Conservation (phyloP, 2,329 filamentous ascomycete genomes). For the Rutstroemia sp. region DNA sequence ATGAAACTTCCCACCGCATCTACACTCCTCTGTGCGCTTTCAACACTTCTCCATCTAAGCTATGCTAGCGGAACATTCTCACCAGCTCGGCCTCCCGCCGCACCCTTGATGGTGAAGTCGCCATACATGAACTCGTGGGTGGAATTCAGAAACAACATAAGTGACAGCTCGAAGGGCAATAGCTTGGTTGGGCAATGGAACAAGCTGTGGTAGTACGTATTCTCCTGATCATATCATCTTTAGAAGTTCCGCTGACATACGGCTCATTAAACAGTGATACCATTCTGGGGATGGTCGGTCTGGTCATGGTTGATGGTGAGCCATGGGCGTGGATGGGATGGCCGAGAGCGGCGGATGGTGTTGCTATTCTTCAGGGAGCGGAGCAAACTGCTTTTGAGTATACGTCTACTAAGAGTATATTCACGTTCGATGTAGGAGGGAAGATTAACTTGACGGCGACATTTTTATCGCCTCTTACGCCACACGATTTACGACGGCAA, state of each 20-base stretch:
- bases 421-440: conserved; percentile 56
- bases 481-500: conserved; percentile 57
- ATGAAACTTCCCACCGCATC: background rate
- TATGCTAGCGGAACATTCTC: conserved; percentile 46
- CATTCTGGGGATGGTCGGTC: conserved; percentile 57
- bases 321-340: conserved; percentile 59
- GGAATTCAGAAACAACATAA: conserved; percentile 48
- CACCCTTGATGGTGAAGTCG: conserved; percentile 66
- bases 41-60: background rate
- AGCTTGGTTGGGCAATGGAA: conserved; percentile 64
- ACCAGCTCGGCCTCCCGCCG: conserved; percentile 57
- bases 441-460: conserved; percentile 58
- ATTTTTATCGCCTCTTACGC: conserved; percentile 64
- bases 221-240: background rate
- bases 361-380: conserved; percentile 32
- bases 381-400: conserved; percentile 60
- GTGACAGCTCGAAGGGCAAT: conserved; percentile 46
- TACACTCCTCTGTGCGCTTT: background rate
- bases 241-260: background rate
- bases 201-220: conserved; percentile 56
- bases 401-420: conserved; percentile 65
- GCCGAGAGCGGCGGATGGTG: conserved; percentile 34
- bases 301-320: conserved; percentile 59
- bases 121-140: conserved; percentile 71
- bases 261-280: conserved; percentile 37